Evolutionary conservation across 352 stramenopile species (phyloP).

Genomic region (Pythium dissotocum): DNA sequence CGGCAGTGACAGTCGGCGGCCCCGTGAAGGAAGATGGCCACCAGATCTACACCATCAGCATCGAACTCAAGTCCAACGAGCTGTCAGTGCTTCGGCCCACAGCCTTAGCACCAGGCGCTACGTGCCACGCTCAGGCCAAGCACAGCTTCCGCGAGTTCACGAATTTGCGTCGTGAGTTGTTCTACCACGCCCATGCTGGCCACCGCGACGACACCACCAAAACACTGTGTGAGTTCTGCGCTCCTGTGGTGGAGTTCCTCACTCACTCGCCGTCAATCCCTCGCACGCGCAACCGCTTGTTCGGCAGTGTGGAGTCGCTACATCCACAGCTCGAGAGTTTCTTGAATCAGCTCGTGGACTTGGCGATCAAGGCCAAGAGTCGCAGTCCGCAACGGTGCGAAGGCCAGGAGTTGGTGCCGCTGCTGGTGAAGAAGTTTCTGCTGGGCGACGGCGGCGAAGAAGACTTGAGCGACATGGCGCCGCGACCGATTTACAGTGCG

Average conservation of each 20-base stretch:
- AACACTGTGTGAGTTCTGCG: conserved; percentile 6
- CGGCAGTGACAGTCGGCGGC: not conserved
- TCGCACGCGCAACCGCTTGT: conserved; percentile 1
- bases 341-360: conserved; percentile 6
- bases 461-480: not conserved
- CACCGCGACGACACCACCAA: conserved; percentile 2
- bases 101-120: too few relatives aligned
- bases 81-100: too few relatives aligned
- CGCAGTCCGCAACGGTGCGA: conserved; percentile 6
- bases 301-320: not conserved
- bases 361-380: not conserved
- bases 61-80: not conserved
- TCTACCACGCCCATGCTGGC: conserved; percentile 13
- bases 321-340: conserved; percentile 3
- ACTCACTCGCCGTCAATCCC: not conserved
- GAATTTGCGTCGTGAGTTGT: conserved; percentile 15
- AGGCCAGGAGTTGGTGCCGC: conserved; percentile 15
- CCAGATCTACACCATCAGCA: conserved; percentile 1
- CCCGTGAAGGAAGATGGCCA: conserved; percentile 9
- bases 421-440: conserved; percentile 20
- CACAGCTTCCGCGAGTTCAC: conserved; percentile 18
- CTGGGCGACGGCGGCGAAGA: conserved; percentile 13
- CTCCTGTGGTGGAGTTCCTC: not conserved
- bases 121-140: conserved; percentile 11
- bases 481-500: too few relatives aligned